Evolutionary conservation across 495 filamentous ascomycete species (phyloP), one percentile per base, ranked within the genome.

Genomic region (Penicillium silybi): DNA sequence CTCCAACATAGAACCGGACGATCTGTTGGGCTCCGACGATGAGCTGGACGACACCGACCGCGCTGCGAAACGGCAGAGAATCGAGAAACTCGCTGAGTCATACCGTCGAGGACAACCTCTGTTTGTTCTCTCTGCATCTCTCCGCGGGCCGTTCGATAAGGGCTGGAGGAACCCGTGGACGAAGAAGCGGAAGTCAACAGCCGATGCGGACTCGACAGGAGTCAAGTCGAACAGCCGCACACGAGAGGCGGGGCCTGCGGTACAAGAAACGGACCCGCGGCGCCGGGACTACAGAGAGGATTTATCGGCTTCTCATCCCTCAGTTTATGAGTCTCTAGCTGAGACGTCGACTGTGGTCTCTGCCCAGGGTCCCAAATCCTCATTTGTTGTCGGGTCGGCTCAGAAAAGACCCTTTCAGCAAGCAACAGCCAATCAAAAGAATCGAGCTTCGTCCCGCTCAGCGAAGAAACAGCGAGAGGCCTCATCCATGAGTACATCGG

Each of bases 131-230:
- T 86, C 85, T 5, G 82, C 85, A 11, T 72, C 74, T 9, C 66
- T 89, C 16, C 74, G 68, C 18, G 86, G 86, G 0, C 86, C 86
- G 0, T 85, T 89, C 44, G 76, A 82, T 15, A 63, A 73, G 0
- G 76, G 72, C 23, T 89, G 86, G 86, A 53, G 56, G 20, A 89
- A 89, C 55, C 86, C 85, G 0, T 88, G 84, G 86, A 71, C 57
- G 26, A 74, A 72, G 44, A 44, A 66, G 6, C 52, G 74, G 44
- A 59, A 43, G n/a, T 8, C 17, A 6, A 20, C 22, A 3, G 38
- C 19, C 15, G 41, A 42, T 16, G 8, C 42, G 44, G 38, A 20
- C 32, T 23, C 9, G 18, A 6, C n/a, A 13, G 43, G 13, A 2
- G 29, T 32, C 11, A 13, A 10, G 29, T 4, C 37, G 13, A 10